Evolutionary conservation across 306 rosid genomes (phyloP).

Genomic region (Vigna angularis): DNA sequence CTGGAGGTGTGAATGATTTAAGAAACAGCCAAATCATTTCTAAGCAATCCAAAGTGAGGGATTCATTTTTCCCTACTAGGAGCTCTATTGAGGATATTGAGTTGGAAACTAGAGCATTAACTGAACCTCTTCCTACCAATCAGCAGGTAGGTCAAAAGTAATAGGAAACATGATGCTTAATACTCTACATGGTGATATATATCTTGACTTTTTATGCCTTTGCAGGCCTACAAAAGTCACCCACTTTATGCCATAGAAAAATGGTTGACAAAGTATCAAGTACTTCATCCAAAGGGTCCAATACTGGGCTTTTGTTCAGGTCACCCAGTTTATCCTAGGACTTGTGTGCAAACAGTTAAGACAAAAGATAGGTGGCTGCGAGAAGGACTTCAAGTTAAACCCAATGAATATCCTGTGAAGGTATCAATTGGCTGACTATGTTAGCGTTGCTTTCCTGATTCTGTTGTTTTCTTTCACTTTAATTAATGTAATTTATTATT

Average conservation of each 20-base stretch:
- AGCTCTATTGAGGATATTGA: constrained; percentile 90
- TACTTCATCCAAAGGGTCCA: constrained; percentile 92
- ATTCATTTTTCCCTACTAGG: constrained; percentile 58
- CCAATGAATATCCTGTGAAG: constrained; percentile 79
- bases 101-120: constrained; percentile 92
- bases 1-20: constrained; percentile 52
- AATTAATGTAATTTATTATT: constrained; percentile 21
- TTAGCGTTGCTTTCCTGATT: constrained; percentile 32
- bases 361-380: constrained; percentile 88
- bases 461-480: constrained; percentile 21
- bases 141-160: constrained; percentile 71
- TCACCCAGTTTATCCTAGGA: constrained; percentile 83
- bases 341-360: constrained; percentile 83
- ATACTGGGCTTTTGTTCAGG: constrained; percentile 90
- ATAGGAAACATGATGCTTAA: constrained; percentile 31
- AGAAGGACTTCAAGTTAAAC: constrained; percentile 90
- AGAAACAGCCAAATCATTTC: constrained; percentile 45
- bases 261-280: constrained; percentile 89
- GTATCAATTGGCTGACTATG: constrained; percentile 53
- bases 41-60: constrained; percentile 45
- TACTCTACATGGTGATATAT: constrained; percentile 27
- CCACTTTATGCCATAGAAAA: constrained; percentile 82
- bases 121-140: constrained; percentile 99
- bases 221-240: constrained; percentile 91
- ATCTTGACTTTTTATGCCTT: constrained; percentile 34